Base-by-base conservation (phyloP, 1,139 yeast species). In the Arxiozyma telluris region DNA sequence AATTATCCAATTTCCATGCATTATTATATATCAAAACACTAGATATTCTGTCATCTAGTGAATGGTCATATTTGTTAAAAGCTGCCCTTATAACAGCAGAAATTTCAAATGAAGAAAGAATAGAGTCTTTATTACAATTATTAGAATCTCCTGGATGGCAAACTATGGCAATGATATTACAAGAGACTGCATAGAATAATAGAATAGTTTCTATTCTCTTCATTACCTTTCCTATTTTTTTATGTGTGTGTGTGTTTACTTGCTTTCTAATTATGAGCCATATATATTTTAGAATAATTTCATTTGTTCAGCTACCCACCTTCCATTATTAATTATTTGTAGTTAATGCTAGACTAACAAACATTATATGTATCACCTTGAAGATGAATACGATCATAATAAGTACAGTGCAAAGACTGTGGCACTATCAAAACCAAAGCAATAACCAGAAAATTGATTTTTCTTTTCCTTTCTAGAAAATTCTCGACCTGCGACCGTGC, bases 1-100 rank as follows among this genome's bases (percentile, higher is more conserved):
- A 79, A 4, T 61, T 79, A 3, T 72, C 80, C 52, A 87, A 88
- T 67, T 89, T 91, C 76, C 98, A 91, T 66, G 72, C 89, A 51
- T 68, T 91, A 54, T 69, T 76, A 5, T 87, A 82, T 66, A 64
- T 90, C 50, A 69, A 74, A 47, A 65, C 75, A 0, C 67, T 83
- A 59, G 83, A 81, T 17, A 77, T 86, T 20, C 69, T 85, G 51
- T 74, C 79, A 17, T 64, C 71, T 0, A 71, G 72, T 5, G 96
- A 87, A 61, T 72, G 77, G 62, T 61, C 70, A 27, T 62, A 79
- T 52, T 71, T 84, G 47, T 65, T 78, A 11, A 70, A 74, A 8
- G 73, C 71, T 21, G 73, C 75, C 0, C 71, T 71, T 4, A 68
- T 71, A 41, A 64, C 71, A 15, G 75, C 73, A 11, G 49, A 44